Evolutionary conservation across 2,329 filamentous ascomycete species (phyloP), one percentile per base, ranked within the genome.

Genomic region (Herpotrichia juniperi): DNA sequence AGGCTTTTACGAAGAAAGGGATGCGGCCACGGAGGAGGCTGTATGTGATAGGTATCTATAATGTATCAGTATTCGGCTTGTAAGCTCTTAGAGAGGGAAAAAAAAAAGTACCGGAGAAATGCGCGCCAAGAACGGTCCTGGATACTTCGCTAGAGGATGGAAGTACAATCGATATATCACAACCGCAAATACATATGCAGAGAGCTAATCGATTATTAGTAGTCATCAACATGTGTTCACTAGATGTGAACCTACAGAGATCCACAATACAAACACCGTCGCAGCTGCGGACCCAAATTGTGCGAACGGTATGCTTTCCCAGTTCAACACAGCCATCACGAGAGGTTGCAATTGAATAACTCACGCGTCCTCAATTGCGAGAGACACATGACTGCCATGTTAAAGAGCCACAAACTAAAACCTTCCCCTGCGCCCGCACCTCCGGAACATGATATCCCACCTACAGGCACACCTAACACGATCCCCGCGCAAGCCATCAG

Each of bases 131-230:
- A 45, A 16, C 5, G 76, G 74, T 2, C 74, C 76, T 8, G 75
- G 75, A 46, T 66, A 74, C 28, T 67, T 67, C 25, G 65, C 58
- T 1, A 77, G 63, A 4, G 75, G 75, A 25, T 75, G 71, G 44
- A 77, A 71, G 56, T 68, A 76, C 9, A 70, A 62, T 52, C 61
- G 63, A 53, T 74, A 71, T 32, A 73, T 53, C 14, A 24, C 51
- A 22, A 46, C 34, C 2, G 21, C 40, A 7, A 43, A 42, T 7
- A 52, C 24, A 31, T 52, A 52, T 7, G 43, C n/a, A 3, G 34
- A 47, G 11, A 48, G n/a, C 49, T 52, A 37, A 17, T 8, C 17
- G 21, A 8, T 19, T 28, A 17, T 37, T 19, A 37, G 19, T 37
- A 35, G 35, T 37, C 19, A 19, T 37, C 16, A 9, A 16, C 17